Percentiles rank a stretch among this genome's conserved stretches.
Conservation (phyloP, 805 yeast species). For the Starmerella gropengiesseri region DNA sequence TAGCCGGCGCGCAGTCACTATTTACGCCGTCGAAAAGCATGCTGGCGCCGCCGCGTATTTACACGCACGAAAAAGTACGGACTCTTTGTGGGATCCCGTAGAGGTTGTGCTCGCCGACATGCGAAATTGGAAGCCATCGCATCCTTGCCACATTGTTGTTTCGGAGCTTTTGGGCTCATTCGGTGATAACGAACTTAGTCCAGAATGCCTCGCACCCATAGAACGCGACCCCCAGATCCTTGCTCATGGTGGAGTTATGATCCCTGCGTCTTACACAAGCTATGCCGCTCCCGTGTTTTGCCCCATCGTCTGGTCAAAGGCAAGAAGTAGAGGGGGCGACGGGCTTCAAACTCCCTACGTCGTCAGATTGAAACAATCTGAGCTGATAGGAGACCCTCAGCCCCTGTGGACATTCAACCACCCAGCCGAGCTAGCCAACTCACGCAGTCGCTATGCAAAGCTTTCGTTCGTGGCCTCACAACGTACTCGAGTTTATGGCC, state of each 20-base stretch:
- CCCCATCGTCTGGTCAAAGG: slow-evolving; percentile 37
- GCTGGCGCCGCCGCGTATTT: slow-evolving; percentile 45
- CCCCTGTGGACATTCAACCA: slow-evolving; percentile 55
- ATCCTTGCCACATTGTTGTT: slow-evolving; percentile 47
- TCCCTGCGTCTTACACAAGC: slow-evolving; percentile 51
- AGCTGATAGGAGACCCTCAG: slow-evolving; percentile 37
- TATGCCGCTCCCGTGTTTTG: slow-evolving; percentile 57
- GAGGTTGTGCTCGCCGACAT: slow-evolving; percentile 48
- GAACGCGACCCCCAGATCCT: slow-evolving; percentile 29
- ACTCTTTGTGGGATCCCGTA: slow-evolving; percentile 43
- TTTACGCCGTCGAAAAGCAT: slow-evolving; percentile 65
- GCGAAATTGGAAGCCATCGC: slow-evolving; percentile 38
- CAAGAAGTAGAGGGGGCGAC: slow-evolving; percentile 4
- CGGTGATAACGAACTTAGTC: slow-evolving; percentile 84
- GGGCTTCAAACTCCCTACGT: slow-evolving; percentile 36
- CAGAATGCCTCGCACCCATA: slow-evolving; percentile 54
- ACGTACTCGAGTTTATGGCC: slow-evolving; percentile 55
- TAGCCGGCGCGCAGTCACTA: slow-evolving; percentile 23
- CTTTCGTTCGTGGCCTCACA: slow-evolving; percentile 38
- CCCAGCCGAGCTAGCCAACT: slow-evolving; percentile 29
- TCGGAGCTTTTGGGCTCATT: slow-evolving; percentile 83
- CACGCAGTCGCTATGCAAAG: slow-evolving; percentile 22
- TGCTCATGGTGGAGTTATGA: slow-evolving; percentile 41
- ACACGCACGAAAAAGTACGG: slow-evolving; percentile 37
- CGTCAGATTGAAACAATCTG: slow-evolving; percentile 33